phyloP scores from a whole-genome alignment of 495 filamentous ascomycete species.

The Talaromyces wortmannii region DNA sequence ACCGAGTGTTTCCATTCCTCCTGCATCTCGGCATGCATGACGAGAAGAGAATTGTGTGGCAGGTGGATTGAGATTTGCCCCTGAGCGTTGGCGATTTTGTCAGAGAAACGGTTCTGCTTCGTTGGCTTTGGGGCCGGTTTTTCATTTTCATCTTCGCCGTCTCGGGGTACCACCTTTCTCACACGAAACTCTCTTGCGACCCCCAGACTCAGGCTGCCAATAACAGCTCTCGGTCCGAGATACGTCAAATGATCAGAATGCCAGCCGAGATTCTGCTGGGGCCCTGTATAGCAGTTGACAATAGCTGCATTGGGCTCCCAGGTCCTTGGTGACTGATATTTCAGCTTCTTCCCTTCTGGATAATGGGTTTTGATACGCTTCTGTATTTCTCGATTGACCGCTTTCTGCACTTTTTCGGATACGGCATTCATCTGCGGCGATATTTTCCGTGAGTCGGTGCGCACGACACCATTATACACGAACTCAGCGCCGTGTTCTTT shows the following conservation, averaged over 20 bases:
- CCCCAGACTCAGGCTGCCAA: conserved; percentile 84
- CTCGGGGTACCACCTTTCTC: conserved; percentile 58
- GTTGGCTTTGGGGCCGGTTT: conserved; percentile 8
- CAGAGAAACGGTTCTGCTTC: conserved; percentile 9
- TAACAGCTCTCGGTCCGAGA: conserved; percentile 78
- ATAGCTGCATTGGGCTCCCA: conserved; percentile 89
- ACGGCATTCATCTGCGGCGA: conserved; percentile 64
- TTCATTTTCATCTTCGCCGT: conserved; percentile 20
- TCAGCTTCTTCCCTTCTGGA: conserved; percentile 62
- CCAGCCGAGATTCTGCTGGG: conserved; percentile 75
- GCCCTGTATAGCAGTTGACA: conserved; percentile 87
- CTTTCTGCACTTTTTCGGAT: conserved; percentile 55
- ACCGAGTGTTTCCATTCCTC: conserved; percentile 60
- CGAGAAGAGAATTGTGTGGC: conserved; percentile 83
- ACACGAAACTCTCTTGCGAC: conserved; percentile 89
- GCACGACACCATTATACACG: conserved; percentile 69
- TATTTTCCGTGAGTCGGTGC: conserved; percentile 67
- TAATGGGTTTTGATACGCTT: conserved; percentile 57
- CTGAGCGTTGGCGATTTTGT: conserved; percentile 47
- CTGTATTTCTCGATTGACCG: conserved; percentile 69
- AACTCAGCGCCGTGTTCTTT: conserved; percentile 56
- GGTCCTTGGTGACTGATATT: conserved; percentile 51
- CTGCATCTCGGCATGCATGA: conserved; percentile 88
- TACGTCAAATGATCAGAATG: conserved; percentile 92
- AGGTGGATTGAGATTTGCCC: conserved; percentile 89